phyloP scores from a whole-genome alignment of 2,329 filamentous ascomycete species.

The Trichoderma sp. region DNA sequence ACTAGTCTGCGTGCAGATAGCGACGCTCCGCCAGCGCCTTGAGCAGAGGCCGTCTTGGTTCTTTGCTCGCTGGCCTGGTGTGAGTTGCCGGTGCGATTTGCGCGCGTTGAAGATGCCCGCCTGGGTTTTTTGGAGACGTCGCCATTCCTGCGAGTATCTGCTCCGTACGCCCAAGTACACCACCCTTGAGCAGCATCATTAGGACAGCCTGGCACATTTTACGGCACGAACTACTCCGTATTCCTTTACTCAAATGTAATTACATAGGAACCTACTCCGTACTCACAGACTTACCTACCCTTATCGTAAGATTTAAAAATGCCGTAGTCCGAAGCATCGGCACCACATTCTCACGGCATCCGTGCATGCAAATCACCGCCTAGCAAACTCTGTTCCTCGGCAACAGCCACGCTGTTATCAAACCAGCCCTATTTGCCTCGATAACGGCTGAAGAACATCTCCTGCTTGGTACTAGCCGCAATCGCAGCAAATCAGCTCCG shows the following conservation, averaged over 20 bases:
- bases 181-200: constrained; percentile 28
- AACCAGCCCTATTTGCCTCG: background rate
- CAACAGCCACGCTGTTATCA: background rate
- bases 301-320: background rate
- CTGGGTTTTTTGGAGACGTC: constrained; percentile 26
- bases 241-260: background rate
- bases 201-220: constrained; percentile 31
- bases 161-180: constrained; percentile 34
- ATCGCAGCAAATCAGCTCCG: background rate
- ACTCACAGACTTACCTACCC: background rate
- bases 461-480: constrained; percentile 8
- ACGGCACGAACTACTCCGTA: background rate
- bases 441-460: constrained; percentile 1
- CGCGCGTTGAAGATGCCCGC: constrained; percentile 25
- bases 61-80: constrained; percentile 28
- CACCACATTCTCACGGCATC: background rate
- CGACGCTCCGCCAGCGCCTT: constrained; percentile 44
- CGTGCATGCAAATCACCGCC: background rate
- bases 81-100: constrained; percentile 32
- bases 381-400: background rate
- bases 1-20: constrained; percentile 98
- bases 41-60: constrained; percentile 52
- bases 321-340: background rate
- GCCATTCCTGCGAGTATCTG: constrained; percentile 31
- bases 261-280: too few species aligned